Conservation (phyloP, 1,139 yeast genomes). For the Yamadazyma membranifaciens region DNA sequence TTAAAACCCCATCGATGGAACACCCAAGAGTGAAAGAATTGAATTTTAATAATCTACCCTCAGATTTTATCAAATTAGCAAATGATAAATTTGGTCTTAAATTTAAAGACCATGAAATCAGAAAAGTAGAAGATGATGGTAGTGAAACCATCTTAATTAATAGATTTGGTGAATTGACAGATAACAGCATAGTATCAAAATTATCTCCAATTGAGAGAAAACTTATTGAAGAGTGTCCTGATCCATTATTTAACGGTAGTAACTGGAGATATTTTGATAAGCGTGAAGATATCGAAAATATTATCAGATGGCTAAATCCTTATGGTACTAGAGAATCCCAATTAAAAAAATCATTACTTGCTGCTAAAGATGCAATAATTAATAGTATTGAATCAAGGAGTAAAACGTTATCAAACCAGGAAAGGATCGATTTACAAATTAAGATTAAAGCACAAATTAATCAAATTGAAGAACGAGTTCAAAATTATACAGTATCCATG, state of each 20-base stretch:
- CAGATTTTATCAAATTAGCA: slow-evolving; percentile 20
- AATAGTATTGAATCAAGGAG: slow-evolving; percentile 61
- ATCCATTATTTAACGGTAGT: slow-evolving; percentile 47
- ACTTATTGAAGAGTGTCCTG: slow-evolving; percentile 63
- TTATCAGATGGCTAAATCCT: slow-evolving; percentile 68
- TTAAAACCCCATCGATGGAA: slow-evolving; percentile 5
- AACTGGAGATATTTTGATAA: slow-evolving; percentile 75
- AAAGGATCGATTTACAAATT: slow-evolving; percentile 40
- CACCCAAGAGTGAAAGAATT: slow-evolving; percentile 15
- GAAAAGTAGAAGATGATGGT: slow-evolving; percentile 7
- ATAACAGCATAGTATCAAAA: slow-evolving; percentile 18
- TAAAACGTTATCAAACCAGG: slow-evolving; percentile 47
- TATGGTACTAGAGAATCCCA: slow-evolving; percentile 76
- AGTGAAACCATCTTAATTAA: slow-evolving; percentile 27
- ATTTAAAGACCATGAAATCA: slow-evolving; percentile 20
- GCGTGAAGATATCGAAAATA: slow-evolving; percentile 53
- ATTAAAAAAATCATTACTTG: slow-evolving; percentile 60
- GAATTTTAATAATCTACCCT: slow-evolving; percentile 19
- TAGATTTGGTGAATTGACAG: slow-evolving; percentile 42
- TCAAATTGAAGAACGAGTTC: slow-evolving; percentile 18
- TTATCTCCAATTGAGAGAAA: slow-evolving; percentile 58
- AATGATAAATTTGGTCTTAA: slow-evolving; percentile 18
- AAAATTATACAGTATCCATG: slow-evolving; percentile 15
- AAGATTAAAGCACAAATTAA: slow-evolving; percentile 37
- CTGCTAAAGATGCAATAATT: slow-evolving; percentile 52